Conservation (phyloP, 1,284 basidiomycete genomes). For the Melampsora larici-populina region DNA sequence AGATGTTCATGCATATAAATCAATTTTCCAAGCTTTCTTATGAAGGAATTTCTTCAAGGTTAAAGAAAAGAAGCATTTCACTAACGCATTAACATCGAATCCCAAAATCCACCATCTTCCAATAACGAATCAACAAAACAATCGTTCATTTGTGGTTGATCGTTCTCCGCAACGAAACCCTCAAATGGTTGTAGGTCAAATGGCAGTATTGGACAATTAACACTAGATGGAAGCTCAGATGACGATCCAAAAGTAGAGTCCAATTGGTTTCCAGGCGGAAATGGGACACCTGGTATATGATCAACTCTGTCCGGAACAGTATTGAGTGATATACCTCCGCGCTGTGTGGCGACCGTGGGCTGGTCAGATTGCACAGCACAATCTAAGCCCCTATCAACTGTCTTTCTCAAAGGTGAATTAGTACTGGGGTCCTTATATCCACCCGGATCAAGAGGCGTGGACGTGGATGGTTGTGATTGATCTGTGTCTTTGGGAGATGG, state of each 20-base stretch:
- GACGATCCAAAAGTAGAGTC: neutral
- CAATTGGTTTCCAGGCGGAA: neutral
- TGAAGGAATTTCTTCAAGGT: neutral
- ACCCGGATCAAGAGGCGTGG: neutral
- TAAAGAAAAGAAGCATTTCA: neutral
- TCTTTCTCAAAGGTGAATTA: neutral
- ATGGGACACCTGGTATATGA: neutral
- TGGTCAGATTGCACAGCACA: neutral
- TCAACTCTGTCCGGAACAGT: neutral
- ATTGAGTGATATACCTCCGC: neutral
- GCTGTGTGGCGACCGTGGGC: neutral
- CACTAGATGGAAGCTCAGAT: neutral
- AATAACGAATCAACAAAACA: conserved; percentile 10
- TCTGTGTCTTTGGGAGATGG: neutral
- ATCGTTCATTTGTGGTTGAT: conserved; percentile 3
- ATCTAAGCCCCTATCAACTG: neutral
- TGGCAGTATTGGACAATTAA: neutral
- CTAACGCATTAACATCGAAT: conserved; percentile 11
- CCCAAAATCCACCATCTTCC: conserved; percentile 8
- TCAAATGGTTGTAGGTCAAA: neutral
- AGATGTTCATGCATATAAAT: neutral
- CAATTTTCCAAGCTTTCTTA: neutral
- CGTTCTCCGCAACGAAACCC: neutral
- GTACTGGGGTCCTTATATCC: neutral
- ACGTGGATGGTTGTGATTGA: neutral